A percentile compares a stretch with the other conserved stretches of the same genome.
Conservation (phyloP, 805 yeast genomes). For the Pichia cabralensis region DNA sequence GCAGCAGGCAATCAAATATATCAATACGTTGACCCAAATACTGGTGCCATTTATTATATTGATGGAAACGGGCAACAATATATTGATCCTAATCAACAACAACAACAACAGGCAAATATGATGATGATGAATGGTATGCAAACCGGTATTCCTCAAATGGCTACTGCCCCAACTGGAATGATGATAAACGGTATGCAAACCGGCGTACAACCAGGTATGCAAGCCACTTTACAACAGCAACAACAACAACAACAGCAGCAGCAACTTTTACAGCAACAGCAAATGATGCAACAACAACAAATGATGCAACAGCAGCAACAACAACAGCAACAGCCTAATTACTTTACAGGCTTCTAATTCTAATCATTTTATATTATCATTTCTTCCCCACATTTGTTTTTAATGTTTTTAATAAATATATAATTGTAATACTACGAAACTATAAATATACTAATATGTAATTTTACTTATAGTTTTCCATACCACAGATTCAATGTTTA, state of each 20-base stretch:
- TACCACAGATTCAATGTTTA: too few relatives aligned
- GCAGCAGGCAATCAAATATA: constrained; percentile 32
- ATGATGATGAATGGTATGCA: constrained; percentile 22
- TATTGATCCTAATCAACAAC: constrained; percentile 33
- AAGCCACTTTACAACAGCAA: constrained; percentile 21
- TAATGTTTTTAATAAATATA: constrained; percentile 8
- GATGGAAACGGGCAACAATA: constrained; percentile 63
- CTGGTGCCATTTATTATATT: constrained; percentile 57
- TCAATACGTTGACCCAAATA: constrained; percentile 63
- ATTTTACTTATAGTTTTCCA: too few relatives aligned
- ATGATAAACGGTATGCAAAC: too few relatives aligned
- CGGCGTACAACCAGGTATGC: constrained; percentile 15
- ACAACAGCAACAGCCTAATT: constrained; percentile 11
- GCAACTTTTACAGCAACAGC: constrained; percentile 14
- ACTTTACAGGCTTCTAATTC: constrained; percentile 16
- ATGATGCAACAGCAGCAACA: constrained; percentile 12
- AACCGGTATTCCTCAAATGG: constrained; percentile 16
- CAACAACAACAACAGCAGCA: constrained; percentile 13
- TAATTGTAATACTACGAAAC: too few relatives aligned
- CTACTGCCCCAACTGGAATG: constrained; percentile 14
- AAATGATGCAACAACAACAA: constrained; percentile 7
- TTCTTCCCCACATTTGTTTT: neutral
- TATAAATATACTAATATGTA: too few relatives aligned
- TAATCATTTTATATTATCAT: neutral
- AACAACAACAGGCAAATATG: constrained; percentile 19